phyloP scores from a whole-genome alignment of 148 eudicot species.

The Oxyria digyna region DNA sequence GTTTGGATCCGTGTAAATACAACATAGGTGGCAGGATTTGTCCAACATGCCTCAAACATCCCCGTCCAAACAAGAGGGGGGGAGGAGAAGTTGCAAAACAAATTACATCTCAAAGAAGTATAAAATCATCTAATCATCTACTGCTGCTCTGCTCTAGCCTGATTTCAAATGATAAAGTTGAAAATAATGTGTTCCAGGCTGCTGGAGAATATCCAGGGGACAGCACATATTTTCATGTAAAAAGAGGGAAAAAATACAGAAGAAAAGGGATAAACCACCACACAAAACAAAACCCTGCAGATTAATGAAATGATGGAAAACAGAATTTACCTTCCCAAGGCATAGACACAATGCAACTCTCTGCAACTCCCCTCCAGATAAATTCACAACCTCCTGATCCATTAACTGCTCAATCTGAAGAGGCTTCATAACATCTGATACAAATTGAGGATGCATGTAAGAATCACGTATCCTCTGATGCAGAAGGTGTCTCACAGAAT shows the following conservation, averaged over 20 bases:
- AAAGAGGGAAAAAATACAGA: not conserved
- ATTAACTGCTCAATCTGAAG: conserved; percentile 83
- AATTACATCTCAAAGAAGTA: not conserved
- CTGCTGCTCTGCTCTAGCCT: not conserved
- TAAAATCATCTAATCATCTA: not conserved
- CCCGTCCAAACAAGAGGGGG: not conserved
- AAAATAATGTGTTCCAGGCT: not conserved
- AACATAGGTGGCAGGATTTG: not conserved
- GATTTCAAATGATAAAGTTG: not conserved
- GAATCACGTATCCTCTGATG: conserved; percentile 80
- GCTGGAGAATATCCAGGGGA: not conserved
- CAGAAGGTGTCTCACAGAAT: conserved; percentile 52
- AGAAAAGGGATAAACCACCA: not conserved
- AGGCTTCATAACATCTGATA: conserved; percentile 94
- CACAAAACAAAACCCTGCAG: not conserved
- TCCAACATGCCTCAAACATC: not conserved
- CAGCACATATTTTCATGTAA: not conserved
- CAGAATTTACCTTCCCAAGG: conserved; percentile 68
- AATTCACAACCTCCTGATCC: conserved; percentile 94
- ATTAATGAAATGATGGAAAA: not conserved
- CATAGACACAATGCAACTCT: conserved; percentile 85
- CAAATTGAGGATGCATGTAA: conserved; percentile 77
- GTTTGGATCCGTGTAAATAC: not conserved
- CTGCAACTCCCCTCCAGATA: conserved; percentile 96
- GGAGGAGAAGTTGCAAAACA: not conserved